Evolutionary conservation across 306 rosid genomes (phyloP), one percentile per base, ranked within the genome.

Genomic region (Nissolia schottii): DNA sequence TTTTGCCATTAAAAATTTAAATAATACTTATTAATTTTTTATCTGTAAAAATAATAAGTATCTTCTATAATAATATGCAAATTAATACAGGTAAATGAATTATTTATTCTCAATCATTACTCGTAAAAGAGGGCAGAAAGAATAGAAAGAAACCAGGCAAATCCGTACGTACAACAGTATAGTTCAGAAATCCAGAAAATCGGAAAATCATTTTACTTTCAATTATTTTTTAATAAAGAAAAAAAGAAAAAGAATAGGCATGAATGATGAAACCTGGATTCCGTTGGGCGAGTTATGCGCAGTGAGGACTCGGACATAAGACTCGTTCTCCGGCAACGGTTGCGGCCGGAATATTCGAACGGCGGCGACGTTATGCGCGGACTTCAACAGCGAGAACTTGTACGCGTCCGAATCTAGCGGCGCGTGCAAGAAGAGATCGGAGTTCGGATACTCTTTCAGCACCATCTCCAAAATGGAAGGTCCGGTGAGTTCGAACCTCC

Each of bases 401-500:
- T 69, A 94, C 0, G 97, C 34, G 56, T 91, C 79, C 0, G 1
- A 0, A 31, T 94, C 97, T 8, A 89, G 28, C 1, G 97, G 98
- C 25, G 87, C 79, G 73, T 87, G 83, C 57, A 94, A 20, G 45
- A 91, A 94, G 27, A 94, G 96, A 77, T 94, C 97, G 4, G 97
- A 86, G 78, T 91, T 94, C 5, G 95, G 97, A 53, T 94, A 91
- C 68, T 75, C 73, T 2, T 61, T 78, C 0, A 94, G 78, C 9
- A 94, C 76, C 63, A 70, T 87, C 23, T 91, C 79, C 5, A 86
- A 6, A 8, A 94, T 85, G 9, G 98, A 89, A 5, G 98, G 97
- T 58, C 98, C 98, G 0, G 96, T 89, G 22, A 94, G 86, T 78
- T 94, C 98, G 70, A 94, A 94, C 77, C 96, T 86, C 56, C 98